Evolutionary conservation across 129 eudicot genomes (phyloP), one percentile per base, ranked within the genome.

Genomic region (Flaveria linearis): DNA sequence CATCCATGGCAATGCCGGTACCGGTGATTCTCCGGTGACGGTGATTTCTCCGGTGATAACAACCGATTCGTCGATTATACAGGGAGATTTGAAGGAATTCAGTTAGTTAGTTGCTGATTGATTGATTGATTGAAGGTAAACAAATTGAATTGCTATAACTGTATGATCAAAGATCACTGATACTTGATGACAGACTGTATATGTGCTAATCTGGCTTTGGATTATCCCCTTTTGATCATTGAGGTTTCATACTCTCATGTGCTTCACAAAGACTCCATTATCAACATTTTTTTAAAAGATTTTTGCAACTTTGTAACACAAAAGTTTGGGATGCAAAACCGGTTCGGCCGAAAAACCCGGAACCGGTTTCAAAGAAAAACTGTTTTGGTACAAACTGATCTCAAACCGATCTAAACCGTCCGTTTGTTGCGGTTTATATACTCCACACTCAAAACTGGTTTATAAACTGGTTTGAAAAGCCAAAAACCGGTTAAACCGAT

Each of bases 1-100:
- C 84, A 73, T 81, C 84, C 84, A 74, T 69, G 15, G 72, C 55
- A 50, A 61, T 53, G 76, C 71, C 46, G 78, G 76, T 50, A 78
- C 65, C 80, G 9, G 52, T 15, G 3, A 47, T 30, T 16, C 13
- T 58, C 65, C 80, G 8, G 52, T 15, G 3, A 47, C 43, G 23
- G 13, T 58, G 63, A 43, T 67, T 5, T 14, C 39, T 50, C 30
- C 16, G 61, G 82, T 20, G 52, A 17, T 36, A 36, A 36, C 41
- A 56, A 50, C 9, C 56, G 68, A 15, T 43, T 68, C 26, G 46
- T 9, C 58, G 33, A 68, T 68, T 42, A 68, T 33, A 14, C 70
- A 11, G 50, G 47, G 49, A 20, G 49, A 75, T 23, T 43, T 57
- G 25, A 60, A 41, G n/a, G 55, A 60, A 58, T 42, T 74, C 15